These are phyloP conservation scores for Zygosaccharomyces sapae DNA, from an alignment of 1,139 yeast genomes.

Conservation along the genomic window DNA sequence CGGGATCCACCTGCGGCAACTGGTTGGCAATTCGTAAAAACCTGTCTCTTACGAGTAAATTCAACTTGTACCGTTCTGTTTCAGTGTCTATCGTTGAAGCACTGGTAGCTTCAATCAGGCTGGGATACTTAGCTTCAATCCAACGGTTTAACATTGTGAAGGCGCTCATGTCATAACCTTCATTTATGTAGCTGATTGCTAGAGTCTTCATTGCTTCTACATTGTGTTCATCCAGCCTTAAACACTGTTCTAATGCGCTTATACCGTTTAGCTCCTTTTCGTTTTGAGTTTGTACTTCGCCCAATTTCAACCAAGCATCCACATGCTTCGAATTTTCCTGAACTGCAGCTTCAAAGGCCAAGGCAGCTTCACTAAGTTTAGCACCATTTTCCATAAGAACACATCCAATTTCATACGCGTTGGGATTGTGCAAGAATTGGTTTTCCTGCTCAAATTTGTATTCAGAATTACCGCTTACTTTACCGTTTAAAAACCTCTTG, in stretches of 20 bases:
- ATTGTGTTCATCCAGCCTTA: conserved; percentile 75
- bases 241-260: conserved; percentile 82
- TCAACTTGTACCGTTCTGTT: conserved; percentile 70
- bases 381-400: conserved; percentile 95
- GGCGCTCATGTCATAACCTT: conserved; percentile 95
- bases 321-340: conserved; percentile 72
- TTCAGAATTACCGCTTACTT: conserved; percentile 67
- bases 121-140: conserved; percentile 90
- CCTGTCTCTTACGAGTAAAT: conserved; percentile 74
- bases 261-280: conserved; percentile 95
- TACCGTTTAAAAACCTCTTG: conserved; percentile 65
- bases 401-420: conserved; percentile 88
- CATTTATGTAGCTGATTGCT: conserved; percentile 92
- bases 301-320: conserved; percentile 90
- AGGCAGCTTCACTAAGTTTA: conserved; percentile 89
- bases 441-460: conserved; percentile 80
- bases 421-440: conserved; percentile 66
- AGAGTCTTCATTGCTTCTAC: conserved; percentile 78
- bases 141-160: conserved; percentile 91
- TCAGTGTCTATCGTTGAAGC: conserved; percentile 43
- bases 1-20: conserved; percentile 87
- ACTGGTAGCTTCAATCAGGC: conserved; percentile 40
- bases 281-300: conserved; percentile 93
- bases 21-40: conserved; percentile 82
- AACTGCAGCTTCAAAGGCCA: conserved; percentile 96